Conservation (phyloP, 2,329 filamentous ascomycete species). For the Exophiala sideris region DNA sequence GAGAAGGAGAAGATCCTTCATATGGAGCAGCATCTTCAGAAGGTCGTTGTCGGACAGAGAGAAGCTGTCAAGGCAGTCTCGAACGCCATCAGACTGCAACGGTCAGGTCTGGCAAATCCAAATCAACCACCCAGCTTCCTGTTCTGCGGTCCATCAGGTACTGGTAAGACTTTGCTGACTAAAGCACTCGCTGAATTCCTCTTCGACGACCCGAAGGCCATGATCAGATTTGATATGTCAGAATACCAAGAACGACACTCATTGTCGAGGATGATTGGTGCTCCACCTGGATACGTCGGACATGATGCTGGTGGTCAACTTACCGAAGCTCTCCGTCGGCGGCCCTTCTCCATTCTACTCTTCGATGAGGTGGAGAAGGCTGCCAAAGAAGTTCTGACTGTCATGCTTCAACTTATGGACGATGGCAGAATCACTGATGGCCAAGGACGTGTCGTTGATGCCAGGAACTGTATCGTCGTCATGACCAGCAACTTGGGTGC, state of each 20-base stretch:
- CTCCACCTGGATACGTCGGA: constrained; percentile 93
- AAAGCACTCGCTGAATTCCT: constrained; percentile 97
- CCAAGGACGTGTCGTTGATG: constrained; percentile 90
- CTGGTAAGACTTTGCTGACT: constrained; percentile 93
- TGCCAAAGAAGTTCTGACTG: constrained; percentile 93
- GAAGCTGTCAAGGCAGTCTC: constrained; percentile 91
- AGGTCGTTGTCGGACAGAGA: constrained; percentile 87
- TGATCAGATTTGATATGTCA: constrained; percentile 99
- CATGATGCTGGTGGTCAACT: constrained; percentile 95
- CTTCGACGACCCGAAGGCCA: constrained; percentile 93
- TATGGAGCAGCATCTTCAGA: constrained; percentile 84
- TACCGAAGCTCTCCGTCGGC: constrained; percentile 87
- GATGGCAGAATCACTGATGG: constrained; percentile 98
- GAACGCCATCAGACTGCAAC: constrained; percentile 91
- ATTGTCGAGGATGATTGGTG: constrained; percentile 94
- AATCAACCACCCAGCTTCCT: constrained; percentile 97
- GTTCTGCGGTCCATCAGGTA: constrained; percentile 97
- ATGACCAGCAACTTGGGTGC: constrained; percentile 98
- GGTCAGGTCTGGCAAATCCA: constrained; percentile 90
- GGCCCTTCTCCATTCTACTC: constrained; percentile 94
- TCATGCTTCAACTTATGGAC: constrained; percentile 98
- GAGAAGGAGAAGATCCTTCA: constrained; percentile 98
- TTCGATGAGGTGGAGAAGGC: constrained; percentile 99
- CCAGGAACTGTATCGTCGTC: constrained; percentile 97
- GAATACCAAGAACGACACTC: constrained; percentile 98